These are phyloP conservation scores for Alisma plantagoaquatica DNA, from an alignment of 106 monocot species.

Conservation along the genomic window DNA sequence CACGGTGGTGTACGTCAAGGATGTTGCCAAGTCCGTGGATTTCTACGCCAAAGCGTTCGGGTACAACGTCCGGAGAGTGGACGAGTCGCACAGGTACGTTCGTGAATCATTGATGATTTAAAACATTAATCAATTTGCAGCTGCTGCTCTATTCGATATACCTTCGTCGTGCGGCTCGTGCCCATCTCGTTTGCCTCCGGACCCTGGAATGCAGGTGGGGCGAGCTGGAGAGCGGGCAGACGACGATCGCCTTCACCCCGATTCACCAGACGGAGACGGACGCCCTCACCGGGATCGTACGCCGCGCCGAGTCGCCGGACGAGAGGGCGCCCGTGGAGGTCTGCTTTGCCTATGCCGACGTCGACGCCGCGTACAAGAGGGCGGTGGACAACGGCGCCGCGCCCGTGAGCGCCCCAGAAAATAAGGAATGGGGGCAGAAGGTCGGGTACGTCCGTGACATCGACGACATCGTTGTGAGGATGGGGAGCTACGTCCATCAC, in stretches of 20 bases:
- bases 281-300: constrained; percentile 35
- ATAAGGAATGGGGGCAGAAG: background rate
- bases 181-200: too few relatives aligned
- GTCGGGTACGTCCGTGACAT: background rate
- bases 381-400: too few relatives aligned
- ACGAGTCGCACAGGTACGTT: constrained; percentile 43
- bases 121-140: too few relatives aligned
- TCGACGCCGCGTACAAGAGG: background rate
- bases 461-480: too few relatives aligned
- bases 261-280: constrained; percentile 76
- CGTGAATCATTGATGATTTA: too few relatives aligned
- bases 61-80: constrained; percentile 56
- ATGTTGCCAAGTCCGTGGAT: constrained; percentile 56
- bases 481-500: too few relatives aligned
- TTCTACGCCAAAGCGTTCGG: constrained; percentile 77
- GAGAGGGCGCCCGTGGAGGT: too few relatives aligned
- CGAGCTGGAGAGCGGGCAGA: constrained; percentile 69
- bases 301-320: constrained; percentile 7
- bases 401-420: too few relatives aligned
- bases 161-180: too few relatives aligned
- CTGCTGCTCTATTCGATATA: too few relatives aligned
- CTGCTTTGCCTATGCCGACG: too few relatives aligned
- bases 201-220: too few relatives aligned
- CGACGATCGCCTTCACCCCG: constrained; percentile 80
- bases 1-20: constrained; percentile 76